Evolutionary conservation across 2,329 filamentous ascomycete genomes (phyloP).

Genomic region (Neonectria hederae): DNA sequence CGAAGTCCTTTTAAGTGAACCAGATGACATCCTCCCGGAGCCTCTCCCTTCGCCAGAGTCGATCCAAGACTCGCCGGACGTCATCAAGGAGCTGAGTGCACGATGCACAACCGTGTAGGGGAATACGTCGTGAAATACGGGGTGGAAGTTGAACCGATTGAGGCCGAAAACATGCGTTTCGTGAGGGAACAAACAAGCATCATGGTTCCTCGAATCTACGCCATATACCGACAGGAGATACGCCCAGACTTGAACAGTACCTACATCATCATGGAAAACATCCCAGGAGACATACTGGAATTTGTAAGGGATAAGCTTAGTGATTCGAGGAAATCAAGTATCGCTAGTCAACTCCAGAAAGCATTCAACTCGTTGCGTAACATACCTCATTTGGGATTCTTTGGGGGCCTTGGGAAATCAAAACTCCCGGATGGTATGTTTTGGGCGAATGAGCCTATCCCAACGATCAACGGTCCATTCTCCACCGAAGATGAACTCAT

Average conservation of each 20-base stretch:
- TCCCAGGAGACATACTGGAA: conserved; percentile 20
- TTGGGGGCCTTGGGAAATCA: conserved; percentile 22
- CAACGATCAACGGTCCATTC: conserved; percentile 5
- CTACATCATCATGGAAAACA: conserved; percentile 28
- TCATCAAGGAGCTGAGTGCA: conserved; percentile 5
- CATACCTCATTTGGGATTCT: conserved; percentile 16
- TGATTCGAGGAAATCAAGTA: background rate
- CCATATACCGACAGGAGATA: conserved; percentile 14
- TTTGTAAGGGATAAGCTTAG: conserved; percentile 15
- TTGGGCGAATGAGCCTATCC: conserved; percentile 13
- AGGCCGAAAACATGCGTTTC: conserved; percentile 24
- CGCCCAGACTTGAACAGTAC: conserved; percentile 1
- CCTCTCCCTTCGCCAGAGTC: conserved; percentile 20
- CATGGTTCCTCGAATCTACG: conserved; percentile 23
- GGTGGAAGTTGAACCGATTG: conserved; percentile 14
- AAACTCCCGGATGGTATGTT: conserved; percentile 24
- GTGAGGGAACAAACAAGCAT: conserved; percentile 8
- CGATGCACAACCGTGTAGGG: conserved; percentile 16
- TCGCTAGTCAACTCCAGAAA: conserved; percentile 14
- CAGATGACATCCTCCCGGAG: conserved; percentile 13
- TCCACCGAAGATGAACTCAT: conserved; percentile 16
- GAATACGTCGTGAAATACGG: conserved; percentile 24
- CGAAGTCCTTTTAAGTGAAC: conserved; percentile 14
- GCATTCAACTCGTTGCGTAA: conserved; percentile 14
- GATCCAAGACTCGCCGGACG: conserved; percentile 16